Evolutionary conservation across 2,329 filamentous ascomycete genomes (phyloP).

Genomic region (Aspergillus novofumigatus): DNA sequence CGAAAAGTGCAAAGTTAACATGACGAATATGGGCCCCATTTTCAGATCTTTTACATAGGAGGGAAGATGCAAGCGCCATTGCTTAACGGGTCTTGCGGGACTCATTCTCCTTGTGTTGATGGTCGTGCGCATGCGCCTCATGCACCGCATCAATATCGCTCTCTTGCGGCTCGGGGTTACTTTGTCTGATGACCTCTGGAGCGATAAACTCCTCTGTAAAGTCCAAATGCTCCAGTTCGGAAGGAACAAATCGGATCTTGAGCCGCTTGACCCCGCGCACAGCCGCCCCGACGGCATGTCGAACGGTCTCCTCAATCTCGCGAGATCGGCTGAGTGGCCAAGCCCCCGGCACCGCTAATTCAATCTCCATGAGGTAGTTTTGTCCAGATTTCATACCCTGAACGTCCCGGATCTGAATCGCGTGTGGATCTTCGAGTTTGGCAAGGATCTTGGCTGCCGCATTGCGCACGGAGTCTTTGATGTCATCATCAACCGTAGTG

Average conservation of each 20-base stretch:
- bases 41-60: not conserved
- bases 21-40: not conserved
- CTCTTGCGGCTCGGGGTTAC: conserved; percentile 59
- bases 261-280: conserved; percentile 82
- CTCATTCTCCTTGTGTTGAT: conserved; percentile 40
- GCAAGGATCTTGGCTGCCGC: conserved; percentile 59
- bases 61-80: not conserved
- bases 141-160: conserved; percentile 29
- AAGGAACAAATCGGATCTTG: conserved; percentile 75
- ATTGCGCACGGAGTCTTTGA: conserved; percentile 67
- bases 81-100: conserved; percentile 22
- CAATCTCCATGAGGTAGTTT: conserved; percentile 90
- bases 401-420: conserved; percentile 70
- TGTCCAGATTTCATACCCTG: conserved; percentile 93
- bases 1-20: not conserved
- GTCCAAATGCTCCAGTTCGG: conserved; percentile 53
- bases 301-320: conserved; percentile 66
- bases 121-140: conserved; percentile 25
- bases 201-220: conserved; percentile 77
- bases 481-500: conserved; percentile 77
- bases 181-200: conserved; percentile 55
- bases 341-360: conserved; percentile 70
- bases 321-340: conserved; percentile 72
- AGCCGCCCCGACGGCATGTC: conserved; percentile 67
- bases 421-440: conserved; percentile 50